These are phyloP conservation scores for Ophioceras dolichostomum DNA, from an alignment of 2,329 filamentous ascomycete species.

Conservation along the genomic window DNA sequence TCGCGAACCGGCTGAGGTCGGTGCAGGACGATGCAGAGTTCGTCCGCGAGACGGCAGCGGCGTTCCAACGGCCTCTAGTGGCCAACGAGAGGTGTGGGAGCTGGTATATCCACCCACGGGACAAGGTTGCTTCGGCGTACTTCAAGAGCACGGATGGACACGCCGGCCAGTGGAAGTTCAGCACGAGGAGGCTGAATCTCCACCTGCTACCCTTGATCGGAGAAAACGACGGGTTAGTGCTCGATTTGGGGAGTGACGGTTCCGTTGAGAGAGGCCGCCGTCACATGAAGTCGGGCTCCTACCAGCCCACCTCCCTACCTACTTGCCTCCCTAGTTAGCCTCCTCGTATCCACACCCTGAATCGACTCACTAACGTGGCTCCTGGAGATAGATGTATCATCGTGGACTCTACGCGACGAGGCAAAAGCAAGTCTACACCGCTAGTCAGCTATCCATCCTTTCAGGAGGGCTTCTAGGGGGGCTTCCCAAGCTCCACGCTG, in stretches of 20 bases:
- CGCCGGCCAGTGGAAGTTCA: constrained; percentile 82
- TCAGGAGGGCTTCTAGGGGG: no score
- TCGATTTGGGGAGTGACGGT: no score
- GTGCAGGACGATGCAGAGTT: constrained; percentile 69
- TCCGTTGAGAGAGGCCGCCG: no score
- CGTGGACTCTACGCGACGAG: constrained; percentile 84
- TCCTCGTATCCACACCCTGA: no score
- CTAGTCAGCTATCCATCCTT: no score
- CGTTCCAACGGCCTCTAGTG: constrained; percentile 52
- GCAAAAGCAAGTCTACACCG: constrained; percentile 54
- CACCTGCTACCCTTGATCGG: constrained; percentile 62
- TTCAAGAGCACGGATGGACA: constrained; percentile 99
- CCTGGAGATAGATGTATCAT: constrained; percentile 66
- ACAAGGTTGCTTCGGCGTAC: constrained; percentile 67
- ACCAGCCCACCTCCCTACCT: no score
- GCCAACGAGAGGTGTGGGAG: constrained; percentile 93
- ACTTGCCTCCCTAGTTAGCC: no score
- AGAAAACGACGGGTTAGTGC: constrained; percentile 57
- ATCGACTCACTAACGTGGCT: no score
- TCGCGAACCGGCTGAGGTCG: constrained; percentile 70
- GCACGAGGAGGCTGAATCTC: constrained; percentile 70
- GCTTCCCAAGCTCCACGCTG: no score
- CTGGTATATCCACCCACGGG: constrained; percentile 69
- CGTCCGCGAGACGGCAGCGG: constrained; percentile 46
- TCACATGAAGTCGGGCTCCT: no score